Evolutionary conservation across 2,329 filamentous ascomycete genomes (phyloP), one percentile per base, ranked within the genome.

Genomic region (Fusarium sp.): DNA sequence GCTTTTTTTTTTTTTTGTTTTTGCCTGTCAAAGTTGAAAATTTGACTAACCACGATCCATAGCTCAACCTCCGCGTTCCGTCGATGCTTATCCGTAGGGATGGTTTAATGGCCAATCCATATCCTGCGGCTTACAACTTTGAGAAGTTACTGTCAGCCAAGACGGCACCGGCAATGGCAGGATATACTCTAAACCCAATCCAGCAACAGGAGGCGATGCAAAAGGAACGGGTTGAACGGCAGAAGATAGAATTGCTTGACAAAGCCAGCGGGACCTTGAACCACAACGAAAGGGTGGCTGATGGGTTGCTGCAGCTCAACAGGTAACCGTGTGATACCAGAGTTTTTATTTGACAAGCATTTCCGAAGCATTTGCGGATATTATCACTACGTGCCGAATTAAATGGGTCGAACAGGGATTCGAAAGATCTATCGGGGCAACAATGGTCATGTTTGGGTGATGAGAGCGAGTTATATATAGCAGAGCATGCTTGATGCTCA

Each of bases 51-150:
- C 44, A n/a, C 36, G 53, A 25, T 51, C 56, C 49, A 47, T 46
- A 86, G 84, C 77, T 86, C 48, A 79, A 84, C 68, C 72, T 87
- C 48, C 83, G 85, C 21, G 77, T 87, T 15, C 85, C 86, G 3
- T 87, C 84, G 1, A 87, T 88, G 85, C 77, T 87, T 58, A 86
- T 88, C 70, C 79, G 78, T 25, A 75, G 80, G 32, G 84, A 86
- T 65, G 77, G 77, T 5, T 71, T 84, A 9, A 77, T 83, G 75
- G 76, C 78, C 3, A 75, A 73, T 43, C 77, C 79, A 3, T 79
- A 78, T 49, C 75, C 77, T 6, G 70, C 74, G 45, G 73, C 75
- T 7, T 73, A 78, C 46, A 76, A 80, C 65, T 79, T 81, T 55
- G 75, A 79, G 63, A 80, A 78, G 70, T 66, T 81, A 27, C 69